A percentile compares a stretch with the other conserved stretches of the same genome.
Conservation (phyloP, 352 stramenopile species). For the Pythium rhizo-oryzae region DNA sequence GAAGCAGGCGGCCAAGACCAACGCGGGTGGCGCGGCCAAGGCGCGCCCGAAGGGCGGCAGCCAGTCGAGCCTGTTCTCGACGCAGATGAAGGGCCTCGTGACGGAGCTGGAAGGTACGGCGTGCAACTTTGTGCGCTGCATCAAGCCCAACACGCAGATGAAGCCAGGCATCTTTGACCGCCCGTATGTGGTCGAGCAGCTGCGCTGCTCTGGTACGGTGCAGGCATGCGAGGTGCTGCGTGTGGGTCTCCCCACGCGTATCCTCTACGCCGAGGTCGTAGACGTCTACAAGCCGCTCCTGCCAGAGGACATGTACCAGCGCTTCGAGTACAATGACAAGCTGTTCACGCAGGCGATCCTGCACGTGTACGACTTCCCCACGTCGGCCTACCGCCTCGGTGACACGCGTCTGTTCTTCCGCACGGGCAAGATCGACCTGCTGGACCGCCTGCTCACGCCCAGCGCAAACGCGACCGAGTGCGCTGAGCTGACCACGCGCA, state of each 20-base stretch:
- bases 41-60: slow-evolving; percentile 62
- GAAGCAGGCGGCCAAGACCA: slow-evolving; percentile 50
- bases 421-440: slow-evolving; percentile 83
- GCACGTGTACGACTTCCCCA: slow-evolving; percentile 75
- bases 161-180: slow-evolving; percentile 81
- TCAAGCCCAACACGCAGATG: slow-evolving; percentile 97
- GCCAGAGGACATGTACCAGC: slow-evolving; percentile 58
- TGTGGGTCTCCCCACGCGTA: slow-evolving; percentile 81
- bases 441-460: slow-evolving; percentile 77
- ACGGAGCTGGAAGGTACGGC: slow-evolving; percentile 84
- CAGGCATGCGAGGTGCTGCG: slow-evolving; percentile 84
- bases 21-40: slow-evolving; percentile 51
- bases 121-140: slow-evolving; percentile 95
- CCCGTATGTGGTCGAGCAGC: slow-evolving; percentile 74
- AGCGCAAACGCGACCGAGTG: slow-evolving; percentile 32
- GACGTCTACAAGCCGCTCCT: slow-evolving; percentile 80
- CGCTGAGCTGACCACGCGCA: slow-evolving; percentile 33
- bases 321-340: slow-evolving; percentile 85
- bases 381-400: slow-evolving; percentile 75
- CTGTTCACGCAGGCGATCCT: slow-evolving; percentile 87
- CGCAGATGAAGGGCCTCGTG: slow-evolving; percentile 86
- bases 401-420: slow-evolving; percentile 86
- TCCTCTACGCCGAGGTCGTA: slow-evolving; percentile 86
- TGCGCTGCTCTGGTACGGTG: slow-evolving; percentile 72
- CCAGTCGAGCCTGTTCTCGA: slow-evolving; percentile 75